Evolutionary conservation across 345 rosid genomes (phyloP), one percentile per base, ranked within the genome.

Genomic region (Populus pruinosa): DNA sequence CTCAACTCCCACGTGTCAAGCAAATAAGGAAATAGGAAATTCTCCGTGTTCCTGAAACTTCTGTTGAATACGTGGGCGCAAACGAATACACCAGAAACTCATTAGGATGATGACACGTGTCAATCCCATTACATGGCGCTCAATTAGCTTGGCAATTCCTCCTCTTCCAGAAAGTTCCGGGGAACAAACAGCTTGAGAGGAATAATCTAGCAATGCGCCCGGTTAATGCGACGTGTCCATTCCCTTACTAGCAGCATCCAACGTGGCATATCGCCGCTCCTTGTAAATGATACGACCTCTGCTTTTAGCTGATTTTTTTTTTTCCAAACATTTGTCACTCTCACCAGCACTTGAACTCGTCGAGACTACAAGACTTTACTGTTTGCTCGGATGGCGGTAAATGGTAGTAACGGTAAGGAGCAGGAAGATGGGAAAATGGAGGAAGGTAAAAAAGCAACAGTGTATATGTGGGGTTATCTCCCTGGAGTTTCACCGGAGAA

Each of bases 401-500:
- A 82, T 61, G 91, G 80, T 14, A 83, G 77, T 41, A 16, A 49
- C 20, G 53, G 16, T 16, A 16, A 4, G 16, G 53, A 49, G 14
- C 53, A 49, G 53, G 53, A 61, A 7, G 14, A 31, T 64, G 31
- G 11, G 62, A 17, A 23, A n/a, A 77, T 72, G 50, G 59, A 68
- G 18, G 86, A 70, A 66, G 82, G 85, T 31, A 82, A 76, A 41
- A 80, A 55, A 69, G 74, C 59, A 7, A 72, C 72, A 31, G 88
- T 91, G 64, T 93, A 86, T 76, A 87, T 88, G 92, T 93, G 92
- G 79, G 98, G 96, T 5, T 93, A 93, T 79, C 72, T 93, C 3
- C 98, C 98, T 1, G 97, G 94, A 77, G 78, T 85, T 13, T 79
- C 84, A 75, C 82, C 84, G 77, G 92, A 89, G 79, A 88, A 89